Conservation (phyloP, 768 basidiomycete genomes). For the Sarcomyxa edulis region DNA sequence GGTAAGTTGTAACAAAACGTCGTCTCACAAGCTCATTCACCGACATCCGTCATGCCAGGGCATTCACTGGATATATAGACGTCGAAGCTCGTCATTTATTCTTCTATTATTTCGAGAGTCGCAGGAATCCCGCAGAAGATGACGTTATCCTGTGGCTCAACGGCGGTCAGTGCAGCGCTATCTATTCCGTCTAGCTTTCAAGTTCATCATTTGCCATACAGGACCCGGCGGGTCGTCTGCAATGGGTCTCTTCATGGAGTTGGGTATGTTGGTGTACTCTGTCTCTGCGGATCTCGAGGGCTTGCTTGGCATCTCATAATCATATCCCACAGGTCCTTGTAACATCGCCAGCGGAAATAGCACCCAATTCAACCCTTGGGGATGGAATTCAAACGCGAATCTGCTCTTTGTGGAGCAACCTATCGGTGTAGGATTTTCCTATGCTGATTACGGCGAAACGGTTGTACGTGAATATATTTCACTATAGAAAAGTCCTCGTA, state of each 20-base stretch:
- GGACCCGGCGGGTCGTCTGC: conserved; percentile 40
- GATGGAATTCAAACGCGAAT: conserved; percentile 68
- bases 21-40: too few species aligned
- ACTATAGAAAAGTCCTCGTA: too few species aligned
- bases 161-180: too few species aligned
- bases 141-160: conserved; percentile 46
- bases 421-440: conserved; percentile 55
- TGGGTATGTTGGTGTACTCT: conserved; percentile 49
- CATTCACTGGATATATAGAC: conserved; percentile 46
- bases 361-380: conserved; percentile 49
- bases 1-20: too few species aligned
- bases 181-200: too few species aligned
- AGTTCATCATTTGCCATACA: too few species aligned
- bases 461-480: conserved; percentile 49
- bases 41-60: too few species aligned
- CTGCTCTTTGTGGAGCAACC: conserved; percentile 63
- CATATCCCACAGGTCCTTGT: conserved; percentile 77
- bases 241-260: conserved; percentile 68
- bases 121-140: conserved; percentile 37
- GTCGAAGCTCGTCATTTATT: conserved; percentile 40
- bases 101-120: conserved; percentile 56
- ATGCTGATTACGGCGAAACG: conserved; percentile 58
- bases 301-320: too few species aligned
- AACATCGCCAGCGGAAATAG: conserved; percentile 46
- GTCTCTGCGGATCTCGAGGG: too few species aligned